phyloP scores from a whole-genome alignment of 192 early-diverging fungal species.

The Backusella australiensis region DNA sequence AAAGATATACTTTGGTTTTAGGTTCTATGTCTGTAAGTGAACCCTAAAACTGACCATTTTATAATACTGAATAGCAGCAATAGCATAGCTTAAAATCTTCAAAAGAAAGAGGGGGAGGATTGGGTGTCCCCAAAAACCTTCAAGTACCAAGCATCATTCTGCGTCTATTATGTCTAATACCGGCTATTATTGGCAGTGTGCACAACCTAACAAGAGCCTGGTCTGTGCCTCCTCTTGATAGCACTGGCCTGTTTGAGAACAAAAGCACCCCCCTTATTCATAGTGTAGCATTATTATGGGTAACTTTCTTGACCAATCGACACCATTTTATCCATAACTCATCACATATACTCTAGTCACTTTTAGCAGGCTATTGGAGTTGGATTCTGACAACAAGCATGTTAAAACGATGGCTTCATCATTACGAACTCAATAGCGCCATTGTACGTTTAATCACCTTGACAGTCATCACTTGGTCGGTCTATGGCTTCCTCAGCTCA shows the following conservation, averaged over 20 bases:
- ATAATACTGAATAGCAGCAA: background rate
- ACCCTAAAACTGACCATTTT: background rate
- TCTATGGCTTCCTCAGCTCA: conserved; percentile 46
- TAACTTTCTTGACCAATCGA: conserved; percentile 8
- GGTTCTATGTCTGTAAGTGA: conserved; percentile 7
- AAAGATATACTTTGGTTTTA: background rate
- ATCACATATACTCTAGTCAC: conserved; percentile 36
- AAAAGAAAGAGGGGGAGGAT: background rate
- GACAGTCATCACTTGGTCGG: conserved; percentile 51
- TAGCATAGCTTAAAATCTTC: conserved; percentile 2
- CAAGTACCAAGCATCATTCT: conserved; percentile 35
- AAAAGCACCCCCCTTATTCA: conserved; percentile 42
- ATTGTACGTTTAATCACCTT: conserved; percentile 52
- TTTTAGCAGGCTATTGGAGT: conserved; percentile 56
- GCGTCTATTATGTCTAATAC: conserved; percentile 36
- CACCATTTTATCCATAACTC: too few species aligned
- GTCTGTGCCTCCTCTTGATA: conserved; percentile 20
- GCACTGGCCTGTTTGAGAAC: conserved; percentile 26
- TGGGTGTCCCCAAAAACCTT: conserved; percentile 35
- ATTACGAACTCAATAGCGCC: conserved; percentile 51
- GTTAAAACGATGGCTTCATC: conserved; percentile 55
- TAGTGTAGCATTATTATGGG: conserved; percentile 42
- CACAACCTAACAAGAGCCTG: conserved; percentile 27
- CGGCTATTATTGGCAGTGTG: conserved; percentile 31
- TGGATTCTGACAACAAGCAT: conserved; percentile 53